Percentiles rank a stretch among this genome's conserved stretches.
These are phyloP conservation scores for Thamnidium elegans DNA, from an alignment of 192 early-diverging fungal genomes.

Conservation along the genomic window DNA sequence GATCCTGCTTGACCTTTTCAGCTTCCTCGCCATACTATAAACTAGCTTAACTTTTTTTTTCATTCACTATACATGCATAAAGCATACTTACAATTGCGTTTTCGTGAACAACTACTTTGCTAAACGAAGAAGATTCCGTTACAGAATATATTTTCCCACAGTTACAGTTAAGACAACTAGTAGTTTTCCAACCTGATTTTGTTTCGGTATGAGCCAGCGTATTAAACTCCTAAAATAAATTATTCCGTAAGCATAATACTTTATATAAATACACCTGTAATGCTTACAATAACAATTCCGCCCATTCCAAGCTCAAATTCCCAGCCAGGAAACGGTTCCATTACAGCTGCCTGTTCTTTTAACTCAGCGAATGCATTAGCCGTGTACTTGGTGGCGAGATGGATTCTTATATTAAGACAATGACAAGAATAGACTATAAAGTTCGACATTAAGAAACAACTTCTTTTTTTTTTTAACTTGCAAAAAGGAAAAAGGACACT, in stretches of 20 bases:
- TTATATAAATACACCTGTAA: not conserved
- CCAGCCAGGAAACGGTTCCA: constrained; percentile 9
- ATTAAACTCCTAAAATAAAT: constrained; percentile 8
- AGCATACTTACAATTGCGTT: constrained; percentile 4
- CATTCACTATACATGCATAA: not conserved
- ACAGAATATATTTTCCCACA: constrained; percentile 10
- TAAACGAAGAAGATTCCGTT: not conserved
- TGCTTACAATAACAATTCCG: constrained; percentile 8
- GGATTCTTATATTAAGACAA: constrained; percentile 22
- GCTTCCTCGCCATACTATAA: not conserved
- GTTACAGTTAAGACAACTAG: constrained; percentile 10
- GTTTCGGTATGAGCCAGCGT: not conserved
- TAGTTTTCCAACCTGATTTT: not conserved
- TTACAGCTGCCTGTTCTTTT: not conserved
- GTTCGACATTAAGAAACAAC: constrained; percentile 5
- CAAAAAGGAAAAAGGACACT: not conserved
- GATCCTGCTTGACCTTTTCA: not conserved
- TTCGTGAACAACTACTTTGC: constrained; percentile 16
- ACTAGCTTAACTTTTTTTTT: not conserved
- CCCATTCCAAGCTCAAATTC: constrained; percentile 23
- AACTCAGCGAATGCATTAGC: not conserved
- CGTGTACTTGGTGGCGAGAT: constrained; percentile 13
- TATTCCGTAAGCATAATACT: not conserved
- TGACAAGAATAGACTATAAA: constrained; percentile 19
- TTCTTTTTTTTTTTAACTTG: not conserved